These are phyloP conservation scores for Eucalyptus pauciflora DNA, from an alignment of 345 rosid genomes.

Conservation along the genomic window DNA sequence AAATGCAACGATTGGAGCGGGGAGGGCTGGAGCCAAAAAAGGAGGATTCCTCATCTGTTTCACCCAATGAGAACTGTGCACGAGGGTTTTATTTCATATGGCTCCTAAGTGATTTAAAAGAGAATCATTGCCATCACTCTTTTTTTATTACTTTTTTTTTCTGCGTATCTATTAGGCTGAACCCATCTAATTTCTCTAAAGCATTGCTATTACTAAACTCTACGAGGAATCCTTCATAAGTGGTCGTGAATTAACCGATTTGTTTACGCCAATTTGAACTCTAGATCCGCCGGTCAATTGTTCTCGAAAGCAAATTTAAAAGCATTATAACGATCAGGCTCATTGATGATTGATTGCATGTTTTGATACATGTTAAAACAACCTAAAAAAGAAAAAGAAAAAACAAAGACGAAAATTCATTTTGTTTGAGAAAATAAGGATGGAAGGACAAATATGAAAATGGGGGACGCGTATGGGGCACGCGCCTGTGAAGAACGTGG, in stretches of 20 bases:
- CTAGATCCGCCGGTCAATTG: rapidly evolving
- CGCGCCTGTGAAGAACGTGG: not conserved
- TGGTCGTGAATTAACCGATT: not conserved
- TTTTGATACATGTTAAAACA: not conserved
- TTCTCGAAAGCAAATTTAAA: not conserved
- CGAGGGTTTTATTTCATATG: rapidly evolving
- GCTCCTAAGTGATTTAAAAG: not conserved
- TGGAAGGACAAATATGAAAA: not conserved
- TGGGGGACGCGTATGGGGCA: not conserved
- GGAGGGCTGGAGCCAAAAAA: not conserved
- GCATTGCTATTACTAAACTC: not conserved
- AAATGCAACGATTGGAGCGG: not conserved
- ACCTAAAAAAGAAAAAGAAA: not conserved
- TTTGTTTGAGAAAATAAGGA: not conserved
- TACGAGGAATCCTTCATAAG: not conserved
- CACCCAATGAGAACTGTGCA: rapidly evolving
- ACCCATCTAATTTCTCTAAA: not conserved
- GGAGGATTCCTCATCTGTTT: not conserved
- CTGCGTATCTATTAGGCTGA: rapidly evolving
- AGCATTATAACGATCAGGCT: not conserved
- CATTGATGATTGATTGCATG: not conserved
- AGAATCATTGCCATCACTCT: not conserved
- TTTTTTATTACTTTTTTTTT: not conserved
- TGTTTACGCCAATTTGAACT: not conserved
- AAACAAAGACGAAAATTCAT: not conserved